A percentile compares a stretch with the other conserved stretches of the same genome.
These are phyloP conservation scores for Iris macrosiphon DNA, from an alignment of 106 monocot species.

Conservation along the genomic window DNA sequence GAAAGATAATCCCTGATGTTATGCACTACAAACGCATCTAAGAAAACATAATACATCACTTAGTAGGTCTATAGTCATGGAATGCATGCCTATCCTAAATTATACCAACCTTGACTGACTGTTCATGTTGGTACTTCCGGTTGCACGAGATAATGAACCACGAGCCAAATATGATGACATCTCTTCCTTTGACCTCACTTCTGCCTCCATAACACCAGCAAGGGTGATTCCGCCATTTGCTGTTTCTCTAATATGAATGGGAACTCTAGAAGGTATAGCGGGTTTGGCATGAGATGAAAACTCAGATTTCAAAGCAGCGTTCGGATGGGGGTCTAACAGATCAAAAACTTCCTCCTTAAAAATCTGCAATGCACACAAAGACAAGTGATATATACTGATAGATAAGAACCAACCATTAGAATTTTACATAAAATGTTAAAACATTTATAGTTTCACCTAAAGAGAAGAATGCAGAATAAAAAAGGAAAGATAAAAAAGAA, in stretches of 20 bases:
- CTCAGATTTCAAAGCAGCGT: slow-evolving; percentile 37
- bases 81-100: too few relatives aligned
- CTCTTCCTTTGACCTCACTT: slow-evolving; percentile 84
- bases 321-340: slow-evolving; percentile 56
- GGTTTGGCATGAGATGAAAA: slow-evolving; percentile 26
- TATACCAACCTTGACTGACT: slow-evolving; percentile 93
- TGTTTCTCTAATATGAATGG: slow-evolving; percentile 99
- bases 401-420: too few relatives aligned
- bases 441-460: too few relatives aligned
- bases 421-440: too few relatives aligned
- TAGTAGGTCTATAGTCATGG: too few relatives aligned
- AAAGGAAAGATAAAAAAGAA: not conserved
- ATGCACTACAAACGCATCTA: too few relatives aligned
- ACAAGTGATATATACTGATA: not conserved
- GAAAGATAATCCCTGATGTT: too few relatives aligned
- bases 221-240: slow-evolving; percentile 83
- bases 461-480: too few relatives aligned
- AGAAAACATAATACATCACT: too few relatives aligned
- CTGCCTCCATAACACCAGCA: slow-evolving; percentile 86
- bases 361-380: slow-evolving; percentile 39
- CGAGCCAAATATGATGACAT: slow-evolving; percentile 76
- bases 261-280: slow-evolving; percentile 40
- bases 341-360: slow-evolving; percentile 99
- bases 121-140: slow-evolving; percentile 98
- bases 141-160: slow-evolving; percentile 86